Evolutionary conservation across 768 basidiomycete genomes (phyloP), one percentile per base, ranked within the genome.

Genomic region (Dacryopinax spathularia): DNA sequence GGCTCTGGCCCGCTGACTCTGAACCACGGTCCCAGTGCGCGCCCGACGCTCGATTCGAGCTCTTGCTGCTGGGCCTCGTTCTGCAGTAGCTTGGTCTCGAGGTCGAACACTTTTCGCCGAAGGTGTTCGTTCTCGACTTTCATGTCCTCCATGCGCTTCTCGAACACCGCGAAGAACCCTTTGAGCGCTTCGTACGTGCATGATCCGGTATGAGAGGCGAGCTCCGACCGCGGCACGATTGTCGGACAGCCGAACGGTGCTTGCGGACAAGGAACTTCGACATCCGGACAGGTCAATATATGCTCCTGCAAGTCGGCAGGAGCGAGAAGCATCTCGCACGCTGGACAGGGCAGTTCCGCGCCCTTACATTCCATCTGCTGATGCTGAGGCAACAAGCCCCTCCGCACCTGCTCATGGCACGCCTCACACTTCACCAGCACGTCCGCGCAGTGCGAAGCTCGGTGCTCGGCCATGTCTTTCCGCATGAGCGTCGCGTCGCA

Each of bases 1-100:
- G 41, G 34, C 35, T 65, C 56, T 15, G 64, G 64, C 22, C 44
- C 68, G 33, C 76, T 77, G 25, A 76, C 72, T 25, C 75, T 71
- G 68, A 78, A 83, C 85, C 85, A 86, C 0, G 84, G 88, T 0
- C 87, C 87, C 16, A 92, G 72, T 4, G 48, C 48, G 80, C 81
- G n/a, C 68, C 73, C 69, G 80, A 82, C 33, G 83, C 77, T 7
- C 48, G 74, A 73, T 10, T 77, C 75, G 70, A 89, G 75, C 65
- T 92, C 88, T 36, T 76, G 78, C 60, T 77, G 78, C 69, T 84
- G 74, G 3, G 72, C 71, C 33, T 79, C 48, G 22, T 15, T 27
- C 22, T 29, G 48, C 25, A 29, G 77, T 25, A 86, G 70, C 1
- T 78, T 73, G 16, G 78, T 78, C 69, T 90, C 88, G 22, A 89